A percentile compares a stretch with the other conserved stretches of the same genome.
phyloP scores from a whole-genome alignment of 2,329 filamentous ascomycete genomes.

The Alternaria novae-zelandiae region DNA sequence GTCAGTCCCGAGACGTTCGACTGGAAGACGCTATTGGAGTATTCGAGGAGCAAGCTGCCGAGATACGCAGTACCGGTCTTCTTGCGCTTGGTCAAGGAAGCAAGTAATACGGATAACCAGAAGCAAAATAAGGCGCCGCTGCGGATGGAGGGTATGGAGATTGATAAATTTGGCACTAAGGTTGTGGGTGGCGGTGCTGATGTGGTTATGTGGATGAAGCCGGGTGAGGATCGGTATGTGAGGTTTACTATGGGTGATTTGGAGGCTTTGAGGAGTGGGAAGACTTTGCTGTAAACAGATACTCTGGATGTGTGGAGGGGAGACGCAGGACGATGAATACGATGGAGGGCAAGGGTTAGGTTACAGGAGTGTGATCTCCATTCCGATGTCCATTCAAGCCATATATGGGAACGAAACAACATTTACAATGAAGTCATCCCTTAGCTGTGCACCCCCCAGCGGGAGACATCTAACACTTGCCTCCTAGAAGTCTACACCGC shows the following conservation, averaged over 20 bases:
- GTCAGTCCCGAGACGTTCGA: constrained; percentile 32
- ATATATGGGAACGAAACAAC: background rate
- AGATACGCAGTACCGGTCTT: constrained; percentile 78
- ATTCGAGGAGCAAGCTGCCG: constrained; percentile 56
- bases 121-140: constrained; percentile 79
- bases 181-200: constrained; percentile 30
- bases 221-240: constrained; percentile 32
- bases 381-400: background rate
- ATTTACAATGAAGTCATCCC: background rate
- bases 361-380: background rate
- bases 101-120: constrained; percentile 72
- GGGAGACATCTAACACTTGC: background rate
- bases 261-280: constrained; percentile 25
- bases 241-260: constrained; percentile 28
- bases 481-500: background rate
- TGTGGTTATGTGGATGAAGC: constrained; percentile 37
- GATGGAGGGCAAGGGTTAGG: background rate
- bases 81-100: constrained; percentile 64
- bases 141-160: constrained; percentile 69
- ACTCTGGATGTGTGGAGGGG: background rate
- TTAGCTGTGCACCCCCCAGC: background rate
- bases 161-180: constrained; percentile 45
- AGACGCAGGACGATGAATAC: background rate
- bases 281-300: constrained; percentile 12
- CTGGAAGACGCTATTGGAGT: constrained; percentile 31